phyloP scores from a whole-genome alignment of 208 protist genomes.

The Acanthamoeba royreba region DNA sequence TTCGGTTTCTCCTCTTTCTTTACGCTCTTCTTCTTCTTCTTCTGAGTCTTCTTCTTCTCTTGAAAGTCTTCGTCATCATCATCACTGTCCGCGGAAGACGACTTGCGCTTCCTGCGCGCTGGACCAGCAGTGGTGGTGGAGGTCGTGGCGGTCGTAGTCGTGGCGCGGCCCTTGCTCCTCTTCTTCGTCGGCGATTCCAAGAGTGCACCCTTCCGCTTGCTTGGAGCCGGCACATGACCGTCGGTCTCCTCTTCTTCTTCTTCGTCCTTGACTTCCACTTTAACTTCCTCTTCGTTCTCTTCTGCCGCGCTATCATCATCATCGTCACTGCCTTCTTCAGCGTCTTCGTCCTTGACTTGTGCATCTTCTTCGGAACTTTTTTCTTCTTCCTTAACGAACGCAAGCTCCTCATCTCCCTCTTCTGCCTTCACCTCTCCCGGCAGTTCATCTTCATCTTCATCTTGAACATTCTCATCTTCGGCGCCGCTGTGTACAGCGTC shows the following conservation, averaged over 20 bases:
- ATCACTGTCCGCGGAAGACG: too few relatives aligned
- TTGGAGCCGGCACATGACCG: too few relatives aligned
- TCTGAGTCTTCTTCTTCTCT: too few relatives aligned
- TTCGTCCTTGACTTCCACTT: not conserved
- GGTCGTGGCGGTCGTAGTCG: too few relatives aligned
- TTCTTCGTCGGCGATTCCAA: not conserved
- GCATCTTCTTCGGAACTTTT: not conserved
- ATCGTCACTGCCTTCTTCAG: not conserved
- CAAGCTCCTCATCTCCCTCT: not conserved
- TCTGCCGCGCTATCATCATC: not conserved
- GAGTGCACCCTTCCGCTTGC: not conserved
- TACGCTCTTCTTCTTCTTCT: not conserved
- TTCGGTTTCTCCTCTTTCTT: not conserved
- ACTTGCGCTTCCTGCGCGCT: too few relatives aligned
- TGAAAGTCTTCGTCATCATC: too few relatives aligned
- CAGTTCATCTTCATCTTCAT: too few relatives aligned
- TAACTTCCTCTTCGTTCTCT: not conserved
- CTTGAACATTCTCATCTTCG: too few relatives aligned
- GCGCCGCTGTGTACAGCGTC: too few relatives aligned
- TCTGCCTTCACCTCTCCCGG: not conserved
- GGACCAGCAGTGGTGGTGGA: too few relatives aligned
- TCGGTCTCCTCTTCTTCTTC: not conserved
- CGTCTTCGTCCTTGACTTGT: not conserved
- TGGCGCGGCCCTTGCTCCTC: not conserved
- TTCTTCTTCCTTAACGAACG: not conserved